phyloP scores from a whole-genome alignment of 305 asterid genomes.

The Fraxinus baroniana region DNA sequence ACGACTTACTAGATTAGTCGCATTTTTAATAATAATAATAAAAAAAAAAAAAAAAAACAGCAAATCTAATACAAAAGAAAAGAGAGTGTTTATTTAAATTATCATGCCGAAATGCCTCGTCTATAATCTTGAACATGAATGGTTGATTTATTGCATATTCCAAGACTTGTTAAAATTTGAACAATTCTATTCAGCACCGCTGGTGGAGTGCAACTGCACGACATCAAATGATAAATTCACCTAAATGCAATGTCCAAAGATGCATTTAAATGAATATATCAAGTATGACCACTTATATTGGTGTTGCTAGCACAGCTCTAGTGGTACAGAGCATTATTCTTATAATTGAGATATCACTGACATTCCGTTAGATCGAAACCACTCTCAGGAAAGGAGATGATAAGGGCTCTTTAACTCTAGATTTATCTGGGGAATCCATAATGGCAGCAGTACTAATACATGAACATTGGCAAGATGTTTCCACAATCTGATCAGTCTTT shows the following conservation, averaged over 20 bases:
- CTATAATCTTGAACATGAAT: neutral
- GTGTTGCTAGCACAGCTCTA: neutral
- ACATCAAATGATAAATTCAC: neutral
- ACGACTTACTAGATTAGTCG: neutral
- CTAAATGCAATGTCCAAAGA: neutral
- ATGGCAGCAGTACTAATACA: conserved; percentile 1
- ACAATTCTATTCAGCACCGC: neutral
- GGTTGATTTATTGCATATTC: neutral
- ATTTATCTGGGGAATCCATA: conserved; percentile 39
- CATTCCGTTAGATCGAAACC: neutral
- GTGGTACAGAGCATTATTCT: too few relatives aligned
- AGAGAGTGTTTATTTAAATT: neutral
- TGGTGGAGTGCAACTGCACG: neutral
- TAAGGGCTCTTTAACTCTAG: conserved; percentile 54
- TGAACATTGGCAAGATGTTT: conserved; percentile 54
- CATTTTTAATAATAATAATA: too few relatives aligned
- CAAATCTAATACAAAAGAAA: neutral
- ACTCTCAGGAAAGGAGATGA: conserved; percentile 63
- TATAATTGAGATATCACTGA: too few relatives aligned
- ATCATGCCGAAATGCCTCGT: neutral
- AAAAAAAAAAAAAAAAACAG: too few relatives aligned
- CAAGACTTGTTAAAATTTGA: neutral
- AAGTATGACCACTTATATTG: too few relatives aligned
- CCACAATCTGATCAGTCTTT: conserved; percentile 13
- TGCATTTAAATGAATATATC: neutral